Evolutionary conservation across 495 filamentous ascomycete species (phyloP).

Genomic region (Daldinia loculata): DNA sequence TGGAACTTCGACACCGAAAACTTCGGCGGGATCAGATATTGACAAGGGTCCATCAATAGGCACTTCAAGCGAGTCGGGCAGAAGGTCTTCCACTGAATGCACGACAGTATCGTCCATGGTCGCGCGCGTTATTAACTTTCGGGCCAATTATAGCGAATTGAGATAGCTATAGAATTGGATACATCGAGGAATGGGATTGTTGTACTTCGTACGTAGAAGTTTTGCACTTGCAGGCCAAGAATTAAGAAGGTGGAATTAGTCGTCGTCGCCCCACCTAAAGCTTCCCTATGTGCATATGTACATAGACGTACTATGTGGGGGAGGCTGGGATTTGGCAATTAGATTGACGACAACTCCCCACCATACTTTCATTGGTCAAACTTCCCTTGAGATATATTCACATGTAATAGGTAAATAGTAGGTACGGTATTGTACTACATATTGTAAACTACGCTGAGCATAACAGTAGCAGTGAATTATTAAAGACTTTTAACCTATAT

Average conservation of each 20-base stretch:
- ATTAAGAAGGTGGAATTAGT: conserved; percentile 2
- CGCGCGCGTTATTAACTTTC: conserved; percentile 1
- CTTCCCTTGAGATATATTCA: not conserved
- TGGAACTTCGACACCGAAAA: conserved; percentile 25
- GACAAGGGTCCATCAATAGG: conserved; percentile 16
- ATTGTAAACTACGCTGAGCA: not conserved
- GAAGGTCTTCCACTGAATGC: conserved; percentile 17
- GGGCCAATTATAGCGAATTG: not conserved
- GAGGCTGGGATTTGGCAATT: conserved; percentile 26
- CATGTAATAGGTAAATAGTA: not conserved
- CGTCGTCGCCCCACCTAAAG: conserved; percentile 24
- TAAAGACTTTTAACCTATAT: too few relatives aligned
- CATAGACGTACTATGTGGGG: conserved; percentile 18
- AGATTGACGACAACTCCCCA: not conserved
- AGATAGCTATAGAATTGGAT: not conserved
- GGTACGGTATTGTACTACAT: too few relatives aligned
- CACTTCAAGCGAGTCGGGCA: conserved; percentile 15
- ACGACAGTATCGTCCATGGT: conserved; percentile 29
- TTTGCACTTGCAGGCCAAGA: conserved; percentile 29
- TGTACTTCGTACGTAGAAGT: conserved; percentile 20
- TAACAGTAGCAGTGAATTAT: not conserved
- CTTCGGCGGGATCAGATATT: conserved; percentile 14
- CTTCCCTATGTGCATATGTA: conserved; percentile 11
- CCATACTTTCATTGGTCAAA: not conserved
- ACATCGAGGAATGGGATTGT: conserved; percentile 7